phyloP scores from a whole-genome alignment of 2,329 filamentous ascomycete genomes.

The Trichoderma polysporum region DNA sequence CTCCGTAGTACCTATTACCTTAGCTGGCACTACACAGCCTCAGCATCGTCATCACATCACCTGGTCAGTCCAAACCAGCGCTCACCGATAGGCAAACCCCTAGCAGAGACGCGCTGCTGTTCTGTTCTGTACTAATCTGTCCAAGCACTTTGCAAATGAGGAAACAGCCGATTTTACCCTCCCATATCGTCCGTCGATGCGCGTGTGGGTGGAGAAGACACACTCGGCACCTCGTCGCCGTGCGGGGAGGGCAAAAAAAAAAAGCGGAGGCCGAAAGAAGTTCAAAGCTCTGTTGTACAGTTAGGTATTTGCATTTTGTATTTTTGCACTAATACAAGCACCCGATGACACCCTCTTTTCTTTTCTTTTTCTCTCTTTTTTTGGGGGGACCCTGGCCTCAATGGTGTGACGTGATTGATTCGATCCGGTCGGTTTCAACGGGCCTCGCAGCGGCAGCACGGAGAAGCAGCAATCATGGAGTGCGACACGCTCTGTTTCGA shows the following conservation, averaged over 20 bases:
- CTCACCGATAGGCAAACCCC: too few relatives aligned
- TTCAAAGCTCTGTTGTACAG: neutral
- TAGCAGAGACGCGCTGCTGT: too few relatives aligned
- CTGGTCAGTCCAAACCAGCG: neutral
- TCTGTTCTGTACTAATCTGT: neutral
- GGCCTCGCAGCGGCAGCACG: neutral
- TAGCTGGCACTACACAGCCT: slow-evolving; percentile 1
- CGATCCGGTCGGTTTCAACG: slow-evolving; percentile 15
- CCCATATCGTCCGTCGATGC: neutral
- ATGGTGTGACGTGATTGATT: slow-evolving; percentile 15
- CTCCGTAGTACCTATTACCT: neutral
- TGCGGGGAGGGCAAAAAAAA: slow-evolving; percentile 13
- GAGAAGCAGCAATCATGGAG: neutral
- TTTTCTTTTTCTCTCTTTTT: neutral
- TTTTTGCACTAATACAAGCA: neutral
- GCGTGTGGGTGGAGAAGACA: slow-evolving; percentile 10
- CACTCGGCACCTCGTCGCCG: slow-evolving; percentile 17
- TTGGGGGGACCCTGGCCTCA: too few relatives aligned
- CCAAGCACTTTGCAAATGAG: neutral
- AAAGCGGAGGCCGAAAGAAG: neutral
- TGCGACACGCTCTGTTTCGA: slow-evolving; percentile 16
- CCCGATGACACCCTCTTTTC: neutral
- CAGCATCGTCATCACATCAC: slow-evolving; percentile 3
- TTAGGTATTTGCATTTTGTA: too few relatives aligned
- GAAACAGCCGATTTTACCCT: slow-evolving; percentile 12